Conservation (phyloP, 73 alveolate species). For the Paraurostyla sp. region DNA sequence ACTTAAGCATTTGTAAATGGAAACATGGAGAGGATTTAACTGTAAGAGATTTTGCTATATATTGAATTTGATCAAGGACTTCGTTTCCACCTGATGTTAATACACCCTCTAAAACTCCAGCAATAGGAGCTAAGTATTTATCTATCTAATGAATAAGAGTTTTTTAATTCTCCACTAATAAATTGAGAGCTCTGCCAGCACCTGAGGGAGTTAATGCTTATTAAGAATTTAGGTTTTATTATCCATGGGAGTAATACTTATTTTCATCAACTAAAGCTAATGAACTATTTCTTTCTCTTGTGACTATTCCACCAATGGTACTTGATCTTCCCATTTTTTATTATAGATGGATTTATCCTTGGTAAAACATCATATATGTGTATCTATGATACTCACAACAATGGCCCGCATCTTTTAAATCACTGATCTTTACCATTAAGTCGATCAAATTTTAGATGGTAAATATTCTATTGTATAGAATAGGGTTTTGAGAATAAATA, state of each 20-base stretch:
- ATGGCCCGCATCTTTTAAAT: conserved; percentile 40
- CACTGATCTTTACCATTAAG: conserved; percentile 59
- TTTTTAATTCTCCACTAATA: not conserved
- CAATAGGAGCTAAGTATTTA: conserved; percentile 63
- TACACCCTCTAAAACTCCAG: conserved; percentile 73
- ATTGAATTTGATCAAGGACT: conserved; percentile 54
- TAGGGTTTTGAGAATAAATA: conserved; percentile 66
- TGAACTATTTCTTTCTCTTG: not conserved
- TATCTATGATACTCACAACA: conserved; percentile 63
- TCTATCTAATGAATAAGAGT: conserved; percentile 3
- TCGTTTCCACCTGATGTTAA: conserved; percentile 72
- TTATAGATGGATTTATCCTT: not conserved
- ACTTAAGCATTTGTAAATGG: conserved; percentile 68
- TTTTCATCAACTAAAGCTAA: not conserved
- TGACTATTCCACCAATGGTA: not conserved
- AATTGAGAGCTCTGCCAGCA: not conserved
- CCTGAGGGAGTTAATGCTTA: no score
- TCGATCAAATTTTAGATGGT: conserved; percentile 59
- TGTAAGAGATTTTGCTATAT: conserved; percentile 65
- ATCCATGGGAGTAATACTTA: no score
- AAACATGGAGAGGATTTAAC: conserved; percentile 70
- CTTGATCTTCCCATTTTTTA: conserved; percentile 8
- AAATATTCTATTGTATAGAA: conserved; percentile 40
- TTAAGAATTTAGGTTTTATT: no score
- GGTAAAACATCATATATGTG: conserved; percentile 17